Evolutionary conservation across 306 rosid genomes (phyloP).

Genomic region (Pueraria montana): DNA sequence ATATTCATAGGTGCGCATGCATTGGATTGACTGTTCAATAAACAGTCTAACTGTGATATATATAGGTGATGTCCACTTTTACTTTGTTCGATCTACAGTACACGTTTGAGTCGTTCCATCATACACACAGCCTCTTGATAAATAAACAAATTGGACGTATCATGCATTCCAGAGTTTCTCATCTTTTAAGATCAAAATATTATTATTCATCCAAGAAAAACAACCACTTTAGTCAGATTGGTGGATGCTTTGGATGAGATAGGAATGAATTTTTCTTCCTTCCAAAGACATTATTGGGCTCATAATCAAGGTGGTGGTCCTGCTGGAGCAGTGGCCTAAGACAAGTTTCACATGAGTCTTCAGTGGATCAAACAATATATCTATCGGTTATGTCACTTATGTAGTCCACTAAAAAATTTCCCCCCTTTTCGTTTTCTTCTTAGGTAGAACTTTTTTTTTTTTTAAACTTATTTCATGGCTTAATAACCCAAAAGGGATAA

Average conservation of each 20-base stretch:
- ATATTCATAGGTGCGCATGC: not conserved
- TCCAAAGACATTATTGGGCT: slow-evolving; percentile 3
- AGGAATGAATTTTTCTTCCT: not conserved
- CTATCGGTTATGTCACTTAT: not conserved
- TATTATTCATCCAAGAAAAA: slow-evolving; percentile 15
- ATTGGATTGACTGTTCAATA: not conserved
- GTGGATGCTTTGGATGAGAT: slow-evolving; percentile 7
- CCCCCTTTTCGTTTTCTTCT: not conserved
- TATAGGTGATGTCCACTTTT: not conserved
- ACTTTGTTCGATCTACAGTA: not conserved
- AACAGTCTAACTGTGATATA: not conserved
- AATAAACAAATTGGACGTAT: not conserved
- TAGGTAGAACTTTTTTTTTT: not conserved
- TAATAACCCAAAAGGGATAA: not conserved
- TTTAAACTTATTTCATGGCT: not conserved
- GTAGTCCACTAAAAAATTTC: not conserved
- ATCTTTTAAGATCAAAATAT: not conserved
- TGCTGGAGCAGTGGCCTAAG: not conserved
- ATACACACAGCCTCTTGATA: not conserved
- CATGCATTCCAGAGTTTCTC: not conserved
- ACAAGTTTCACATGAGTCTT: not conserved
- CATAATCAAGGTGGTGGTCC: slow-evolving; percentile 14
- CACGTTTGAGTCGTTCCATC: slow-evolving; percentile 1
- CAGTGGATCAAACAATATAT: not conserved
- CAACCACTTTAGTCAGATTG: not conserved